These are phyloP conservation scores for Amanita fuliginea DNA, from an alignment of 768 basidiomycete species.

Conservation along the genomic window DNA sequence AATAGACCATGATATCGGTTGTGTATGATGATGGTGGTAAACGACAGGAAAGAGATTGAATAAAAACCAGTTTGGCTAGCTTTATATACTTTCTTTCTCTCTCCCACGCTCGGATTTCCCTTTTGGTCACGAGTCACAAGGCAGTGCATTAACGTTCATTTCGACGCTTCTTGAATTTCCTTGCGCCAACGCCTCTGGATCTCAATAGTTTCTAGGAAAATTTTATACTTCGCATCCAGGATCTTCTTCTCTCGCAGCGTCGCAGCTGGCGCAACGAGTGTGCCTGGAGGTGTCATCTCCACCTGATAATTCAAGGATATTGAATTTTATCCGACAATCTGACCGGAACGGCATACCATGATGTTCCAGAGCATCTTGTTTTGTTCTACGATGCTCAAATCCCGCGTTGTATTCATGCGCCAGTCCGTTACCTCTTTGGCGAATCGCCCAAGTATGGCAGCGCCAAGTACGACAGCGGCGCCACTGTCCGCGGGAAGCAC, in stretches of 20 bases:
- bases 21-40: no score
- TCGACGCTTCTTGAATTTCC: conserved; percentile 54
- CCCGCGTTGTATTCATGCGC: conserved; percentile 10
- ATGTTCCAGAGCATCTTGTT: conserved; percentile 77
- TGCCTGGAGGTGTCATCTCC: conserved; percentile 86
- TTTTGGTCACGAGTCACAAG: no score
- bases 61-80: no score
- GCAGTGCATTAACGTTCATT: neutral
- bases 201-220: conserved; percentile 82
- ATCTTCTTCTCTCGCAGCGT: conserved; percentile 57
- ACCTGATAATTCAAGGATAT: conserved; percentile 30
- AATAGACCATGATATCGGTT: no score
- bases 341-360: conserved; percentile 47
- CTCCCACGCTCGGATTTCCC: no score
- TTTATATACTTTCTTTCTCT: no score
- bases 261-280: conserved; percentile 54
- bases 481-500: conserved; percentile 68
- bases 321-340: neutral
- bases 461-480: conserved; percentile 83
- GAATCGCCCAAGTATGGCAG: conserved; percentile 88
- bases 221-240: conserved; percentile 86
- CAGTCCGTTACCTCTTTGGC: conserved; percentile 40
- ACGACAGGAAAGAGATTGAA: no score
- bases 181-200: conserved; percentile 82
- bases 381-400: conserved; percentile 30